Base-by-base conservation (phyloP, 139 green algal genomes). In the Chlorella vulgaris region DNA sequence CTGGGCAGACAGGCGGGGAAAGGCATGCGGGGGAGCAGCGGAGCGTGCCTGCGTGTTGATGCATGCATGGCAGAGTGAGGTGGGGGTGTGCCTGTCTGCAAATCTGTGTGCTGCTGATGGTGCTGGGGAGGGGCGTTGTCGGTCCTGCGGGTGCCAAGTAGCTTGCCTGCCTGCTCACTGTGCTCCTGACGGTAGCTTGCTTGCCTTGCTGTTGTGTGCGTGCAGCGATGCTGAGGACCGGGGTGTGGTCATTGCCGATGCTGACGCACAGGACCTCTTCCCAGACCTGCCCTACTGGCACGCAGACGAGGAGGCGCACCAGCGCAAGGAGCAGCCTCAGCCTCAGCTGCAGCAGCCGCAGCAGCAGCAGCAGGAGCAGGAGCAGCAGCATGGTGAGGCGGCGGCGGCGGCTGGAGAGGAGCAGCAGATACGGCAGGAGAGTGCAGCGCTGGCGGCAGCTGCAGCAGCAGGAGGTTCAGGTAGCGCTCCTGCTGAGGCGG, bases 231-330 rank as follows among this genome's bases (percentile, higher is more conserved):
- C 85, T 1, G 50, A 85, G 47, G 39, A 81, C 39, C 71, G 92
- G 5, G 87, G 82, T 0, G 86, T 90, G 29, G 68, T 95, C 8
- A 86, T 95, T 15, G 43, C 74, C 4, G 85, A 93, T n/a, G 91
- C 92, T 0, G 47, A 31, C 33, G 90, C 91, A 0, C 28, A 73
- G 22, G 74, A 86, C 42, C 78, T 94, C 35, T 90, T 90, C 38
- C 88, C 88, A 18, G 67, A 87, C 38, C 69, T 88, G 60, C 68
- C 43, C 0, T 76, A 87, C 61, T 83, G 78, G 78, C 28, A 39
- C 22, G 40, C 62, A n/a, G 39, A 74, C 42, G 19, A 33, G 40
- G 31, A 60, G 65, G 43, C 24, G 21, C 63, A 35, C 6, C 29
- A 63, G 33, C 63, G 24, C 3, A 42, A 51, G 47, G 33, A 36